Evolutionary conservation across 139 green algal genomes (phyloP).

Genomic region (Bryopsis sp.): DNA sequence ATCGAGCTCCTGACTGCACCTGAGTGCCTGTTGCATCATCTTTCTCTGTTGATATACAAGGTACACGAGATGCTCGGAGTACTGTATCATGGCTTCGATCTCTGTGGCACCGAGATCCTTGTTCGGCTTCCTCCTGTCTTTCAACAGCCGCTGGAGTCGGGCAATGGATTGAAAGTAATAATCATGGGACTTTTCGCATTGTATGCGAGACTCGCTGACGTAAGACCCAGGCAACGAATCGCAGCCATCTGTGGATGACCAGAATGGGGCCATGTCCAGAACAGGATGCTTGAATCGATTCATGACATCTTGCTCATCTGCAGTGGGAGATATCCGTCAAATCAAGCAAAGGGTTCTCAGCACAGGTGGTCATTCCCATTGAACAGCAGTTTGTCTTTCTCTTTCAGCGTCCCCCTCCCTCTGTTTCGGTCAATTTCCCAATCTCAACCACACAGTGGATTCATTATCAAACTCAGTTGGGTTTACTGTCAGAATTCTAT

Average conservation of each 20-base stretch:
- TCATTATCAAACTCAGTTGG: too few species aligned
- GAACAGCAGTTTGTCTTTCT: too few species aligned
- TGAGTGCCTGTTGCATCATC: slow-evolving; percentile 30
- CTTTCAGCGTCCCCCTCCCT: too few species aligned
- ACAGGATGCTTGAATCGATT: slow-evolving; percentile 44
- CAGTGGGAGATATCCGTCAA: background rate
- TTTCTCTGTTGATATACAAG: slow-evolving; percentile 52
- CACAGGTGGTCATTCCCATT: too few species aligned
- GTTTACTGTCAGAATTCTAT: too few species aligned
- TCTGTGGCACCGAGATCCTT: slow-evolving; percentile 65
- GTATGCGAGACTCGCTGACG: background rate
- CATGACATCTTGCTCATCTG: slow-evolving; percentile 18
- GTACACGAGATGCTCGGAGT: slow-evolving; percentile 67
- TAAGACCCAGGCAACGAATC: too few species aligned
- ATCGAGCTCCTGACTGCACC: too few species aligned
- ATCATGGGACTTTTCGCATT: slow-evolving; percentile 55
- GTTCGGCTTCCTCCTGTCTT: slow-evolving; percentile 44
- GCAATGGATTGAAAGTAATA: slow-evolving; percentile 80
- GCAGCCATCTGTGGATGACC: background rate
- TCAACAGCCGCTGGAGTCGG: slow-evolving; percentile 70
- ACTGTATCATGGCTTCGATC: slow-evolving; percentile 36
- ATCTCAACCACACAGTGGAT: too few species aligned
- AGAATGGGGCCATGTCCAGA: background rate
- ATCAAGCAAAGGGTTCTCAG: too few species aligned
- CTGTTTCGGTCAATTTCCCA: too few species aligned